Evolutionary conservation across 192 early-diverging fungal species (phyloP), one percentile per base, ranked within the genome.

Genomic region (Podila epicladia): DNA sequence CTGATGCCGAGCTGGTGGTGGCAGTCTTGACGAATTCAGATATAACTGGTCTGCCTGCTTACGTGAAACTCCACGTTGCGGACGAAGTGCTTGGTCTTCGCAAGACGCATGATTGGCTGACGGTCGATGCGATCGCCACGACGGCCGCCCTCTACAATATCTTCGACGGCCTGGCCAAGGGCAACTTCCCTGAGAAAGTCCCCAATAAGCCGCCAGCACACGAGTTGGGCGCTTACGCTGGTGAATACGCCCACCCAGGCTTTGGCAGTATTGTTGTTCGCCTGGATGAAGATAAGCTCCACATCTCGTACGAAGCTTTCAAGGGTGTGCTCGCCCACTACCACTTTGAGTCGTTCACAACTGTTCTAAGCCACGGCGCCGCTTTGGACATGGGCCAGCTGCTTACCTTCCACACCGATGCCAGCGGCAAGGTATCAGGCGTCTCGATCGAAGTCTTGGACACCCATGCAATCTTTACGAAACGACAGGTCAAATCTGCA

Each of bases 261-360:
- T 61, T 48, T 59, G 68, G 37, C 0, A 48, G 28, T 11, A 29
- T 32, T 22, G 8, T 28, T 32, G 51, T 35, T 5, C 15, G 6
- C 0, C 5, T 38, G 9, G 58, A 22, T 1, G 15, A 57, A 3
- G 51, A 11, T 13, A 9, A 69, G 9, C 22, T 70, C 0, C 58
- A 70, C 9, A 19, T 62, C 31, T 12, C 9, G 59, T 70, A 45
- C 45, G 61, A 48, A 6, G 38, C n/a, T 2, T 33, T 62, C 48
- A 62, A n/a, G 45, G 45, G 48, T 41, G 58, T 48, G 4, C 5
- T 70, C 26, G n/a, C 41, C 24, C 67, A 69, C 28, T 69, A 69
- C 15, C 67, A 69, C 20, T 69, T 26, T 29, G 67, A 69, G 12
- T 29, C 67, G 35, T 69, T 69, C 65, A 67, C 32, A 7, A 51